A percentile compares a stretch with the other conserved stretches of the same genome.
Evolutionary conservation across 1,139 yeast genomes (phyloP).

Genomic region (Saccharomyces hybrid): DNA sequence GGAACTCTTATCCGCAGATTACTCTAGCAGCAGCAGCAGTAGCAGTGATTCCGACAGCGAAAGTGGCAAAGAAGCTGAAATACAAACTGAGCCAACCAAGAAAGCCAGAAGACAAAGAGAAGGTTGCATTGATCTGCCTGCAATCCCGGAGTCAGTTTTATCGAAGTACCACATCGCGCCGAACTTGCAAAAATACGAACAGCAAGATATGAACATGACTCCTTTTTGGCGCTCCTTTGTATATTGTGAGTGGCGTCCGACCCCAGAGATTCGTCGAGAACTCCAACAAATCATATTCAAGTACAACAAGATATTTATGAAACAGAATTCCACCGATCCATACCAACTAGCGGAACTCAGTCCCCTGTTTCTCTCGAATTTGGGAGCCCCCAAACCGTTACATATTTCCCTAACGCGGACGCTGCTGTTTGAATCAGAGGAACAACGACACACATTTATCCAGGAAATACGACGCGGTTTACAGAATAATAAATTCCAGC

Average conservation of each 20-base stretch:
- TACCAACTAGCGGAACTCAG: conserved; percentile 8
- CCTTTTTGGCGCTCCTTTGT: conserved; percentile 9
- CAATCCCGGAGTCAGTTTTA: conserved; percentile 12
- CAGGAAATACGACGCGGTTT: conserved; percentile 7
- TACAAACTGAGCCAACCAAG: neutral
- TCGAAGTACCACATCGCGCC: conserved; percentile 17
- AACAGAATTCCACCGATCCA: conserved; percentile 1
- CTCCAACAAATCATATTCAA: conserved; percentile 8
- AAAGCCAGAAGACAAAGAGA: neutral
- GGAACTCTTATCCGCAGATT: conserved; percentile 10
- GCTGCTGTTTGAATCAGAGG: conserved; percentile 8
- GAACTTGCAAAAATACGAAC: conserved; percentile 2
- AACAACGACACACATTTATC: conserved; percentile 10
- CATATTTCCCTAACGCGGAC: conserved; percentile 18
- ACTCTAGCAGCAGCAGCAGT: conserved; percentile 10
- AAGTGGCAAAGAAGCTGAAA: neutral
- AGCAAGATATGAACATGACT: conserved; percentile 4
- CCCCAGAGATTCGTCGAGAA: conserved; percentile 7
- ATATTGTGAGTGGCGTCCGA: conserved; percentile 17
- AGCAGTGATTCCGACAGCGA: conserved; percentile 7
- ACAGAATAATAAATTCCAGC: neutral
- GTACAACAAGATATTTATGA: conserved; percentile 6
- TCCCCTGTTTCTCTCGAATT: conserved; percentile 16
- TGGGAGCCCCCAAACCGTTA: conserved; percentile 19
- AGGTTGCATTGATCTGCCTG: conserved; percentile 4